These are phyloP conservation scores for Psophocarpus tetragonolobus DNA, from an alignment of 306 rosid genomes.

Conservation along the genomic window DNA sequence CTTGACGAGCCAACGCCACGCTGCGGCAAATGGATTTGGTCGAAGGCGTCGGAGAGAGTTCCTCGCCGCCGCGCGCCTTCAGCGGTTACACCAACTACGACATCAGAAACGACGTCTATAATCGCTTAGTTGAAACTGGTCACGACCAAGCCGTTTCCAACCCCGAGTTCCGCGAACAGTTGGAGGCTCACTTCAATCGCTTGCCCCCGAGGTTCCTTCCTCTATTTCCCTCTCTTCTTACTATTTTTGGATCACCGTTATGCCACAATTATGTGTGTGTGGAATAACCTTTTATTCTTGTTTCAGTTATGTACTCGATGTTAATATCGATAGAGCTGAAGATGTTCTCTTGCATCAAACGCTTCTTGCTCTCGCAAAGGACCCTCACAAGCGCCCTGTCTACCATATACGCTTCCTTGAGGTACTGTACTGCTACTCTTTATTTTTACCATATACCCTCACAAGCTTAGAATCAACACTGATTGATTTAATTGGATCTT, in stretches of 20 bases:
- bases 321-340: constrained; percentile 92
- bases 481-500: background rate
- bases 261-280: too few species aligned
- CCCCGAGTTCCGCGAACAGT: constrained; percentile 77
- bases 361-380: constrained; percentile 85
- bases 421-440: constrained; percentile 63
- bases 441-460: too few species aligned
- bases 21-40: constrained; percentile 64
- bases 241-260: background rate
- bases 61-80: constrained; percentile 84
- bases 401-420: constrained; percentile 86
- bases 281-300: constrained; percentile 24
- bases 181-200: constrained; percentile 93
- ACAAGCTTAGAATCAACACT: background rate
- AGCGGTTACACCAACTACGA: constrained; percentile 67
- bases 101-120: constrained; percentile 73
- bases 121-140: constrained; percentile 71
- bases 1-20: background rate
- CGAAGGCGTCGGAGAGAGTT: constrained; percentile 98
- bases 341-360: constrained; percentile 85
- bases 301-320: constrained; percentile 93
- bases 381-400: constrained; percentile 90
- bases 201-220: constrained; percentile 77
- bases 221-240: background rate
- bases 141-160: constrained; percentile 60